A percentile compares a stretch with the other conserved stretches of the same genome.
phyloP scores from a whole-genome alignment of 2,329 filamentous ascomycete species.

The Curvularia spicifera region DNA sequence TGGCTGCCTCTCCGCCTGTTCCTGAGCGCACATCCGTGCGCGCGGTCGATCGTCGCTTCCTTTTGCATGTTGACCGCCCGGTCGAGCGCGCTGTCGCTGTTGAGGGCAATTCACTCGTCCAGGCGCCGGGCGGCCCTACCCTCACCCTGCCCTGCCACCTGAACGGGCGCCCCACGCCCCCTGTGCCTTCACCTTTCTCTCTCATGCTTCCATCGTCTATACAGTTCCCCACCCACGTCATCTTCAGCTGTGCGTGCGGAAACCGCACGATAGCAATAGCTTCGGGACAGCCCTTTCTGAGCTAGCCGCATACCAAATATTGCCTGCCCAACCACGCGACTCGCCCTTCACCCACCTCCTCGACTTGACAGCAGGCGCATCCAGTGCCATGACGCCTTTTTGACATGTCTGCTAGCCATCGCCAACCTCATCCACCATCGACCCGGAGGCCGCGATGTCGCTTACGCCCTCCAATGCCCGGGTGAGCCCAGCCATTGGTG shows the following conservation, averaged over 20 bases:
- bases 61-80: constrained; percentile 17
- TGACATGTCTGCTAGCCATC: constrained; percentile 36
- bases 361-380: constrained; percentile 20
- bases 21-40: constrained; percentile 14
- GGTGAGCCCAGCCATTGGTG: constrained; percentile 48
- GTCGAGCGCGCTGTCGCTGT: background rate
- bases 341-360: constrained; percentile 17
- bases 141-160: constrained; percentile 11
- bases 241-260: background rate
- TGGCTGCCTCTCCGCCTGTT: constrained; percentile 19
- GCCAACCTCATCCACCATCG: constrained; percentile 33
- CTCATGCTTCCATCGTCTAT: constrained; percentile 1
- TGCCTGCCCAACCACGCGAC: constrained; percentile 26
- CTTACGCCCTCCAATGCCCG: constrained; percentile 50
- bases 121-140: constrained; percentile 18
- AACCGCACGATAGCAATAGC: constrained; percentile 13
- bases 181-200: constrained; percentile 11
- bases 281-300: constrained; percentile 14
- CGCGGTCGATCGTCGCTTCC: constrained; percentile 21
- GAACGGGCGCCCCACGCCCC: constrained; percentile 13
- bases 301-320: constrained; percentile 22
- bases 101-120: constrained; percentile 15
- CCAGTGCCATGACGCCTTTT: constrained; percentile 36
- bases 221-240: constrained; percentile 14
- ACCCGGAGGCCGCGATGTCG: constrained; percentile 46